Percentiles rank a stretch among this genome's conserved stretches.
Conservation (phyloP, 225 moss, liverwort and hornwort genomes). For the Physcomitrellopsis africana region DNA sequence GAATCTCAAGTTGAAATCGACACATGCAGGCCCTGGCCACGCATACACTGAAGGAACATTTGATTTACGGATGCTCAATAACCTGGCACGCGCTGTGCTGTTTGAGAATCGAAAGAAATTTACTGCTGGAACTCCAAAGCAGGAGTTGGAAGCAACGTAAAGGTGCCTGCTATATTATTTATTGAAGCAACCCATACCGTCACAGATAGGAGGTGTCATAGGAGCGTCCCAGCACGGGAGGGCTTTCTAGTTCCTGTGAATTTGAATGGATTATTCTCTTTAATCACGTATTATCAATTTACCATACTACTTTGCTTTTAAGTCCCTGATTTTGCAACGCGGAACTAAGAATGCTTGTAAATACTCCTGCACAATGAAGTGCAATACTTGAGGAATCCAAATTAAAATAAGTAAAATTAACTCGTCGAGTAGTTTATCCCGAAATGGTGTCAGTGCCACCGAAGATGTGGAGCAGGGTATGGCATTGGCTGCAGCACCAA, state of each 20-base stretch:
- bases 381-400: too few species aligned
- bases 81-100: constrained; percentile 72
- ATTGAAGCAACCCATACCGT: constrained; percentile 5
- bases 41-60: constrained; percentile 83
- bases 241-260: constrained; percentile 7
- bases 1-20: constrained; percentile 78
- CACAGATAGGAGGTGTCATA: neutral
- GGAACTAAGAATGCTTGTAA: neutral
- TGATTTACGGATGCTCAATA: constrained; percentile 83
- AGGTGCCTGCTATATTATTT: constrained; percentile 8
- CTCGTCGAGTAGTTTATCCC: too few species aligned
- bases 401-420: too few species aligned
- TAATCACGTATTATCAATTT: neutral
- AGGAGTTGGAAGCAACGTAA: constrained; percentile 70
- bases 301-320: constrained; percentile 7
- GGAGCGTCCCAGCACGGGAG: neutral
- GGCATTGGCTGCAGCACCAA: too few species aligned
- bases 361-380: too few species aligned
- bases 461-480: too few species aligned
- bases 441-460: too few species aligned
- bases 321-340: neutral
- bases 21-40: constrained; percentile 88
- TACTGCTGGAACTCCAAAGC: constrained; percentile 54
- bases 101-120: constrained; percentile 75
- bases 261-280: constrained; percentile 1